Base-by-base conservation (phyloP, 345 rosid genomes). In the Salix caprea region DNA sequence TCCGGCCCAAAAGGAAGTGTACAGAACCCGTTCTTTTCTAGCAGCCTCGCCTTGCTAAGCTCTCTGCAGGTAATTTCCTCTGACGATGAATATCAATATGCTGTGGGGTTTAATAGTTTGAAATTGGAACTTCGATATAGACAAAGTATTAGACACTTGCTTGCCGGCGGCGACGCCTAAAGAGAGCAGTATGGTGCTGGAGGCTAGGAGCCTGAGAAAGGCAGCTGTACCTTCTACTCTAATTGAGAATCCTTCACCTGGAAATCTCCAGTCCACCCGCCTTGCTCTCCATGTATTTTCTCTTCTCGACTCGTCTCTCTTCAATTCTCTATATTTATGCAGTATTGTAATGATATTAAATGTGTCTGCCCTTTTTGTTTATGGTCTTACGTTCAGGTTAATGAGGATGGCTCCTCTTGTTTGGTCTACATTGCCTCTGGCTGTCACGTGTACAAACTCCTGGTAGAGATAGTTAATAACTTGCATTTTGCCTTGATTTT, bases 401-500 rank as follows among this genome's bases (percentile, higher is more conserved):
- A 79, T 11, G 85, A 84, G 61, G 89, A 83, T 42, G 81, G 61
- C 66, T 84, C 87, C 77, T 82, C 87, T 71, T 89, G 86, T 73
- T 83, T 87, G 79, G 83, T 84, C 69, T 91, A 89, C 87, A 75
- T 91, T 11, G 94, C 94, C 72, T 91, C 94, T 75, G 92, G 88
- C 13, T 85, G 84, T 77, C 82, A 83, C 75, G 64, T 89, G 75
- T 91, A 86, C 82, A 85, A 81, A 54, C 69, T 91, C 66, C 84
- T 83, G 85, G 92, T 88, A 19, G 11, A 34, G 40, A 36, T 28
- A 2, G 6, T 7, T 34, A 30, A 14, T 15, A 30, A 34, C 40
- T 34, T 66, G 23, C 69, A 30, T 34, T 65, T 26, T 65, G 10
- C 32, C n/a, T 66, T 30, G 36, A 12, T 66, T 32, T 9, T 64